These are phyloP conservation scores for Candolleomyces aberdarensis DNA, from an alignment of 768 basidiomycete genomes.

Conservation along the genomic window DNA sequence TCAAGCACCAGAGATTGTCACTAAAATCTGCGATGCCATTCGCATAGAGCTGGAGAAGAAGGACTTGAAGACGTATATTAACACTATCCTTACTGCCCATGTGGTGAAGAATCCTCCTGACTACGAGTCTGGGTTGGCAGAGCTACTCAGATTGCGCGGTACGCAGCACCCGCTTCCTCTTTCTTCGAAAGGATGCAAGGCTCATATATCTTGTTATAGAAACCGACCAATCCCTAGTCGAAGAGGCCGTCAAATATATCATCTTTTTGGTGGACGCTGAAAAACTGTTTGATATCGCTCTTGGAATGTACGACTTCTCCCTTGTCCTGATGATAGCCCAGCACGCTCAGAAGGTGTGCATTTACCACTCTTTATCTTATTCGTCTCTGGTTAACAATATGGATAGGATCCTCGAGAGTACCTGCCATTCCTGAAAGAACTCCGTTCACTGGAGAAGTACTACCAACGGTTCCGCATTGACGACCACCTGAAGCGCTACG, in stretches of 20 bases:
- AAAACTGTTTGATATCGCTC: slow-evolving; percentile 85
- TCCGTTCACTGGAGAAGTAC: slow-evolving; percentile 72
- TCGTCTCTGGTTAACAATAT: neutral
- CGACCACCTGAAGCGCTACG: slow-evolving; percentile 78
- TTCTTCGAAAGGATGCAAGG: neutral
- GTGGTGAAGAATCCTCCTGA: slow-evolving; percentile 91
- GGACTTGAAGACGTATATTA: slow-evolving; percentile 79
- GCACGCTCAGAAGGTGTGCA: slow-evolving; percentile 85
- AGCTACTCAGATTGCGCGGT: slow-evolving; percentile 82
- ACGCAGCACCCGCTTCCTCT: slow-evolving; percentile 10
- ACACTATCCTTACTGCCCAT: slow-evolving; percentile 88
- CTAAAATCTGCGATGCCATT: slow-evolving; percentile 74
- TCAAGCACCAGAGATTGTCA: slow-evolving; percentile 55
- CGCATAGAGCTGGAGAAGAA: slow-evolving; percentile 66
- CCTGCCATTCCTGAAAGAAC: slow-evolving; percentile 90
- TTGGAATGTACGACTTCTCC: slow-evolving; percentile 99
- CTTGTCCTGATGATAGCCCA: slow-evolving; percentile 95
- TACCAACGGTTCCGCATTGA: slow-evolving; percentile 92
- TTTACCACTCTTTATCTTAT: neutral
- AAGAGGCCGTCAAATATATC: slow-evolving; percentile 97
- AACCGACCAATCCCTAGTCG: slow-evolving; percentile 70
- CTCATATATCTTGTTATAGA: slow-evolving; percentile 25
- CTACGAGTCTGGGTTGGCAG: slow-evolving; percentile 76
- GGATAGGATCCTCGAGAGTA: slow-evolving; percentile 94
- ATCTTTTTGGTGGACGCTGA: slow-evolving; percentile 97